Conservation (phyloP, 306 rosid species). For the Citrullus amarus region DNA sequence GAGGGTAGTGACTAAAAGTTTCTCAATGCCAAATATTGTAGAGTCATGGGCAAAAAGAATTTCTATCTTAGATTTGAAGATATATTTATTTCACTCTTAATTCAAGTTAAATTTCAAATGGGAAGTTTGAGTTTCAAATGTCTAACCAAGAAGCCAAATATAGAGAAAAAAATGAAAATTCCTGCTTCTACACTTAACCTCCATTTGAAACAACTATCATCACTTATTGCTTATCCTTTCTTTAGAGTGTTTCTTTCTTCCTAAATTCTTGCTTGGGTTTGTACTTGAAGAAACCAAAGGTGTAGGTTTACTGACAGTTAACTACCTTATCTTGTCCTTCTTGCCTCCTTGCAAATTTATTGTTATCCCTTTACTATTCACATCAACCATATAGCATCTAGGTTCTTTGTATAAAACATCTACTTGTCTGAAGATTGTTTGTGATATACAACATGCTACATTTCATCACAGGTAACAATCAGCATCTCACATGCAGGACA, state of each 20-base stretch:
- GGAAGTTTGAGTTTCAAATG: neutral
- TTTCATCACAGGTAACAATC: neutral
- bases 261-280: constrained; percentile 3
- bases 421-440: neutral
- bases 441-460: neutral
- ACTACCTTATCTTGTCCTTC: constrained; percentile 8
- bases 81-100: neutral
- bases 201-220: neutral
- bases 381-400: neutral
- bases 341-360: constrained; percentile 10
- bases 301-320: constrained; percentile 4
- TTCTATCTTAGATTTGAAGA: neutral
- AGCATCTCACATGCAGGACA: constrained; percentile 1
- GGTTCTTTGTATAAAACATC: constrained; percentile 3
- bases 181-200: neutral
- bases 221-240: neutral
- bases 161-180: neutral
- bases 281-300: constrained; percentile 1
- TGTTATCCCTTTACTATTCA: neutral
- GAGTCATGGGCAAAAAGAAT: neutral
- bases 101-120: neutral
- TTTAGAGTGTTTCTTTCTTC: neutral
- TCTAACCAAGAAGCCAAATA: neutral
- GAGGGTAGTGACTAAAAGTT: neutral
- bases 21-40: neutral